Evolutionary conservation across 108 stramenopile genomes (phyloP).

Genomic region (Pinguiococcus pyrenoidosus): DNA sequence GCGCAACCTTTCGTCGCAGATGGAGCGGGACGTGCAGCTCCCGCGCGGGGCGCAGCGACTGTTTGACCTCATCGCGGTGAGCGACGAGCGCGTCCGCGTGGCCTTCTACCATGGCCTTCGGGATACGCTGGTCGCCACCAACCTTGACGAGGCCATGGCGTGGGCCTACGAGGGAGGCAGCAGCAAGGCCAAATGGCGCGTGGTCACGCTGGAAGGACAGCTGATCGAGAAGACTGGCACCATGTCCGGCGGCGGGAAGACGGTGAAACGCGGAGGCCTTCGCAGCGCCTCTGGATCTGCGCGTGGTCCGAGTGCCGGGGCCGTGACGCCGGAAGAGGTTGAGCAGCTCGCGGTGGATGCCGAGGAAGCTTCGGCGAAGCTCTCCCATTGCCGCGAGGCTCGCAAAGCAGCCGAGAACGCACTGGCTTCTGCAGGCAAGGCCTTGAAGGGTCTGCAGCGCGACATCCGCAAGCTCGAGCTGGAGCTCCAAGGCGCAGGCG

Average conservation of each 20-base stretch:
- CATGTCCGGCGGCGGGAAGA: conserved; percentile 92
- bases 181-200: conserved; percentile 55
- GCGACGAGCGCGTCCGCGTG: conserved; percentile 52
- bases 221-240: conserved; percentile 93
- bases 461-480: conserved; percentile 43
- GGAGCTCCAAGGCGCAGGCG: neutral
- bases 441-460: too few relatives aligned
- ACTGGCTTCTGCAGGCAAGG: too few relatives aligned
- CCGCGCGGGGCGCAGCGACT: conserved; percentile 73
- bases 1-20: too few relatives aligned
- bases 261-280: conserved; percentile 5
- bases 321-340: conserved; percentile 2
- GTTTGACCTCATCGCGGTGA: conserved; percentile 69
- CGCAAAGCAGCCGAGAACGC: too few relatives aligned
- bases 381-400: too few relatives aligned
- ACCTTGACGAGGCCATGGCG: conserved; percentile 73
- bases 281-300: neutral
- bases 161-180: conserved; percentile 81
- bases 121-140: conserved; percentile 88
- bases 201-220: conserved; percentile 82
- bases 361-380: too few relatives aligned
- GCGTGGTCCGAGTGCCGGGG: neutral
- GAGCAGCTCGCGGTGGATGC: conserved; percentile 2
- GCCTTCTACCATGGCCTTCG: conserved; percentile 85
- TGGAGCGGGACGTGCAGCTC: conserved; percentile 49